Percentiles rank a stretch among this genome's conserved stretches.
phyloP scores from a whole-genome alignment of 2,329 filamentous ascomycete species.

The Botrytis tulipae region DNA sequence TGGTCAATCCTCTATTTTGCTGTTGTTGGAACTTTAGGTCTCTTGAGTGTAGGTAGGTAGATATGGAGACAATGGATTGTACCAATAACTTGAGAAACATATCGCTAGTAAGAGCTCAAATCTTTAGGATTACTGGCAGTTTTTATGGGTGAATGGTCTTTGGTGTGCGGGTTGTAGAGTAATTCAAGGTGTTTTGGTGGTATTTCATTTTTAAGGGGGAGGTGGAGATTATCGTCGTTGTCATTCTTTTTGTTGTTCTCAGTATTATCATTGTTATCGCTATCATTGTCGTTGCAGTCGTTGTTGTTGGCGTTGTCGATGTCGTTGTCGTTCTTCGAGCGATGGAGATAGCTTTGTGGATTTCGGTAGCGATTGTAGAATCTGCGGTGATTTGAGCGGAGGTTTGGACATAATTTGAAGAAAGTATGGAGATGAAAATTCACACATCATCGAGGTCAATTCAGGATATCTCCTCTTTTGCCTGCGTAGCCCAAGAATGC shows the following conservation, averaged over 20 bases:
- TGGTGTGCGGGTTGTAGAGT: background rate
- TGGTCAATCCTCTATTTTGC: background rate
- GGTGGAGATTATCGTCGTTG: background rate
- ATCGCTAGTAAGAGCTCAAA: background rate
- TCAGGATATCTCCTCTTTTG: no score
- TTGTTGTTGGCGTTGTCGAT: no score
- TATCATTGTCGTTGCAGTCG: no score
- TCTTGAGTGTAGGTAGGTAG: no score
- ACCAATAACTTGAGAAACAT: background rate
- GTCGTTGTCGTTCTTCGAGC: background rate
- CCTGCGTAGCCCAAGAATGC: no score
- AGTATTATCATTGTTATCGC: no score
- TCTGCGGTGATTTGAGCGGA: background rate
- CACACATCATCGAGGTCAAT: no score
- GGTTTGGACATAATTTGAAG: background rate
- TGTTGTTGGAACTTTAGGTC: fast-evolving
- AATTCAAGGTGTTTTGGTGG: background rate
- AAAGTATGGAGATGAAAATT: background rate
- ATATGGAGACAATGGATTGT: background rate
- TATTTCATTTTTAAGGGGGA: background rate
- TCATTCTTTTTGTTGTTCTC: background rate
- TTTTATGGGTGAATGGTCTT: background rate
- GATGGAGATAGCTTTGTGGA: background rate
- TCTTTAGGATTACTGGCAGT: background rate
- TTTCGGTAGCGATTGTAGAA: background rate